Conservation (phyloP, 1,284 basidiomycete genomes). For the Trichosporon sp. region DNA sequence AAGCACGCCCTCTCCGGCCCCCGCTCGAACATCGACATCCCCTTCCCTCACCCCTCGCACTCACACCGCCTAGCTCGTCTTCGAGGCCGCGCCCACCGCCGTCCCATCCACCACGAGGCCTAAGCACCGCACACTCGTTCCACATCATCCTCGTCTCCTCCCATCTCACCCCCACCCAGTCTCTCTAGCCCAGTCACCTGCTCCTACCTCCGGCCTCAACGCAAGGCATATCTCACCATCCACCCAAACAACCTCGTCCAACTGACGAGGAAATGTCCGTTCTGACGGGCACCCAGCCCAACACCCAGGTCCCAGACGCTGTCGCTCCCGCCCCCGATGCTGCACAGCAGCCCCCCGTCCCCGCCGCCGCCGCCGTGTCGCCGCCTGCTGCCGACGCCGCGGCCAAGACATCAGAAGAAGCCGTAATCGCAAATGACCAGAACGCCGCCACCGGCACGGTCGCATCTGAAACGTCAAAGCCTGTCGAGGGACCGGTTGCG, state of each 20-base stretch:
- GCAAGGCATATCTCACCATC: background rate
- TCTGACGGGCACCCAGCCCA: slow-evolving; percentile 14
- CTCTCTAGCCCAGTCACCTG: background rate
- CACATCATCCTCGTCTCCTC: background rate
- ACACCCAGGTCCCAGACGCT: background rate
- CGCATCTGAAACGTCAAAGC: background rate
- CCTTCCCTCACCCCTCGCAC: background rate
- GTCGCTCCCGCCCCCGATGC: background rate
- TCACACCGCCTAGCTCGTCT: background rate
- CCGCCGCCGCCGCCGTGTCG: background rate
- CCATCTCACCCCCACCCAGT: background rate
- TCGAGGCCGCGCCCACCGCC: background rate
- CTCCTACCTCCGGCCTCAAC: background rate
- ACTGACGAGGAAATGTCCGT: slow-evolving; percentile 21
- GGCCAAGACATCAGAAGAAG: background rate
- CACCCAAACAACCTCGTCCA: slow-evolving; percentile 9
- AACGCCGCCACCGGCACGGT: background rate
- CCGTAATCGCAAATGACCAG: background rate
- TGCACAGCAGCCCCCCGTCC: background rate
- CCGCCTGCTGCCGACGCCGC: background rate
- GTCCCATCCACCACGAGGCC: background rate
- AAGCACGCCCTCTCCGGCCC: background rate
- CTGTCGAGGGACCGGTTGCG: background rate
- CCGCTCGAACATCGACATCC: background rate
- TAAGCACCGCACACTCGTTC: slow-evolving; percentile 4